These are phyloP conservation scores for Candida tallmaniae DNA, from an alignment of 805 yeast species.

Conservation along the genomic window DNA sequence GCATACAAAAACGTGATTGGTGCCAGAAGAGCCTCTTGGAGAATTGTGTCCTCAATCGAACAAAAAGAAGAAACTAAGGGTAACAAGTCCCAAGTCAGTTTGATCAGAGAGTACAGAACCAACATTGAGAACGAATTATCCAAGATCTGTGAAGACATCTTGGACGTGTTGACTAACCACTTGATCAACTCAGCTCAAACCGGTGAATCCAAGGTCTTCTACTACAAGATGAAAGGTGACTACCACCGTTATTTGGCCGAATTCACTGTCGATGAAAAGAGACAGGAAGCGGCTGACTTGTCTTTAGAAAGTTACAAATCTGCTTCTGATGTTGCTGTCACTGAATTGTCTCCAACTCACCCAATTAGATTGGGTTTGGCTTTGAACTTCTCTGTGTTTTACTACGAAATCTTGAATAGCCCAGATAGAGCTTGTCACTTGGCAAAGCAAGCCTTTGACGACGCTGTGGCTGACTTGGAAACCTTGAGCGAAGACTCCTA, in stretches of 20 bases:
- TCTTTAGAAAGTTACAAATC: constrained; percentile 93
- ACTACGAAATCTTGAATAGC: constrained; percentile 95
- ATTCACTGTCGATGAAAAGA: constrained; percentile 86
- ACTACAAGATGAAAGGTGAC: constrained; percentile 99
- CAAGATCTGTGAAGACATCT: constrained; percentile 90
- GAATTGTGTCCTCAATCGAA: constrained; percentile 96
- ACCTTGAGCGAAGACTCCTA: constrained; percentile 96
- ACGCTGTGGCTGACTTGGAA: constrained; percentile 98
- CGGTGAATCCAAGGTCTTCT: constrained; percentile 97
- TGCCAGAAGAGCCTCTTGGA: constrained; percentile 99
- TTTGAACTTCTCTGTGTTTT: constrained; percentile 94
- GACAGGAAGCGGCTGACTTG: constrained; percentile 87
- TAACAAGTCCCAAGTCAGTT: constrained; percentile 80
- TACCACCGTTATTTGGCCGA: constrained; percentile 99
- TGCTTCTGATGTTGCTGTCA: constrained; percentile 95
- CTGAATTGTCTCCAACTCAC: constrained; percentile 97
- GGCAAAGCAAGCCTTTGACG: constrained; percentile 98
- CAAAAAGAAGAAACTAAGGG: constrained; percentile 98
- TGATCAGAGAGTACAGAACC: constrained; percentile 90
- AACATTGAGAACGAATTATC: constrained; percentile 91
- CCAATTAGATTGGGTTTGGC: constrained; percentile 98
- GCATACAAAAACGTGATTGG: constrained; percentile 99
- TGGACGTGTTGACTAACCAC: constrained; percentile 81
- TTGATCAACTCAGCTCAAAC: constrained; percentile 91
- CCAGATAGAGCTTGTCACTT: constrained; percentile 99